phyloP scores from a whole-genome alignment of 192 early-diverging fungal genomes.

The Backusella australiensis region DNA sequence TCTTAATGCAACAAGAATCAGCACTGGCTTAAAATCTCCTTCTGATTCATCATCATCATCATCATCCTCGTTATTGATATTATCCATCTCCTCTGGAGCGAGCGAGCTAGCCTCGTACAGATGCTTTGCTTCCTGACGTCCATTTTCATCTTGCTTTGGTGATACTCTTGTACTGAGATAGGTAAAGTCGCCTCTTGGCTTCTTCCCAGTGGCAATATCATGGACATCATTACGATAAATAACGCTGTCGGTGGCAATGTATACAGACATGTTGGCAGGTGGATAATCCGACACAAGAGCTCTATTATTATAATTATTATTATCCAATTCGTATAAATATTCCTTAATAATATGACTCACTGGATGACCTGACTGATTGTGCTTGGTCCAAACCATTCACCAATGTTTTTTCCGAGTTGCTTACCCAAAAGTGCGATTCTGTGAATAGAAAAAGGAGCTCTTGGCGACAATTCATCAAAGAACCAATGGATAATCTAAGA shows the following conservation, averaged over 20 bases:
- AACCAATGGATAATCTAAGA: slow-evolving; percentile 59
- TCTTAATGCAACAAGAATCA: slow-evolving; percentile 85
- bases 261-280: slow-evolving; percentile 58
- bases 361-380: slow-evolving; percentile 80
- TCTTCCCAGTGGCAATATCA: slow-evolving; percentile 43
- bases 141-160: slow-evolving; percentile 26
- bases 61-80: neutral
- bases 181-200: slow-evolving; percentile 26
- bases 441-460: slow-evolving; percentile 90
- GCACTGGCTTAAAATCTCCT: slow-evolving; percentile 56
- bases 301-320: slow-evolving; percentile 31
- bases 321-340: neutral
- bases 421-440: slow-evolving; percentile 81
- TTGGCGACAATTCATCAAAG: slow-evolving; percentile 67
- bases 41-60: slow-evolving; percentile 8
- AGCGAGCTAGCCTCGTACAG: slow-evolving; percentile 17
- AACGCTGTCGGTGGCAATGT: slow-evolving; percentile 81
- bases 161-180: slow-evolving; percentile 29
- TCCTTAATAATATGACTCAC: slow-evolving; percentile 42
- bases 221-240: slow-evolving; percentile 74
- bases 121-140: slow-evolving; percentile 33
- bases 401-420: slow-evolving; percentile 86
- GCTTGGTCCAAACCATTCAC: slow-evolving; percentile 97
- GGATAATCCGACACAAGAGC: slow-evolving; percentile 57
- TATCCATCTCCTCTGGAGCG: neutral